Base-by-base conservation (phyloP, 2,329 filamentous ascomycete species). In the Blastomyces gilchristii region DNA sequence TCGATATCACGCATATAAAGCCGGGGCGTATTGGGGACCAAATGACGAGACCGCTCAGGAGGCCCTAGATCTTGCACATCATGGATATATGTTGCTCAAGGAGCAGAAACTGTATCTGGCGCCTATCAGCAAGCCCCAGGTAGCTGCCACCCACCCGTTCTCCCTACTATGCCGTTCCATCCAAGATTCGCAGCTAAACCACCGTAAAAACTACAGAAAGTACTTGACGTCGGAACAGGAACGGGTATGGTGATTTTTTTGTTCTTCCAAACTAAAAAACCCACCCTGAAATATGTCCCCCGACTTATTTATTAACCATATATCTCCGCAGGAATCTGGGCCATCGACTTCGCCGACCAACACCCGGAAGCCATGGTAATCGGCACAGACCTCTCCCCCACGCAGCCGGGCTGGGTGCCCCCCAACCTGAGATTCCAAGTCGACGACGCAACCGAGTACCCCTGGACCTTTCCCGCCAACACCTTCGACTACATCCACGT, bases 391-490 rank as follows among this genome's bases (percentile, higher is more conserved):
- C 78, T 89, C 7, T 88, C 85, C 0, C 86, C 86, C 1, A 85
- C 88, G 22, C 87, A 89, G 69, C 85, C 86, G 2, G 76, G 76
- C 7, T 78, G 82, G 58, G 86, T 90, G 0, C 88, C 88, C 0
- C 82, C 83, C 22, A 92, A 91, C 66, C 86, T 91, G 16, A 83
- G 85, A 65, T 92, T 91, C 67, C 84, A 85, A 64, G 81, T 91
- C 54, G 87, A 90, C 69, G 88, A 91, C 68, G 80, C 80, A 70
- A 80, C 81, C 2, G 83, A 85, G 68, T 77, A 80, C 1, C 82
- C 87, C 62, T 86, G 84, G 84, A 75, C 82, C 74, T 70, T 83
- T 74, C 75, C 79, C 7, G 68, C 75, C 0, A 67, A 78, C 63
- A 68, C 78, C 66, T 79, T 86, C 68, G 84, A 87, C 72, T 81